Conservation (phyloP, 768 basidiomycete genomes). For the Leucogyrophana mollusca region DNA sequence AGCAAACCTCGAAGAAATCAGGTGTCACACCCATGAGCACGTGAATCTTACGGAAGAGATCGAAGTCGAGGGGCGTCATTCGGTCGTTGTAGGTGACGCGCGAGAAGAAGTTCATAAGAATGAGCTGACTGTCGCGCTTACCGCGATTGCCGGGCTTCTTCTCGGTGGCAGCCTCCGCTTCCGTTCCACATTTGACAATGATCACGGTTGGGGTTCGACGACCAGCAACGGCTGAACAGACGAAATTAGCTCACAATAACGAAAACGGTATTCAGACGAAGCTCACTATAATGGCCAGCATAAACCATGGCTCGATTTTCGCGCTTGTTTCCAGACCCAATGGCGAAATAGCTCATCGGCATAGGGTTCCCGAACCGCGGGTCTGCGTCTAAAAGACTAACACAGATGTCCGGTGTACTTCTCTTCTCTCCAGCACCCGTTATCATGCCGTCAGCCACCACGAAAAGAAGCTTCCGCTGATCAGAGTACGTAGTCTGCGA, state of each 20-base stretch:
- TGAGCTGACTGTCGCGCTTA: constrained; percentile 97
- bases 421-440: constrained; percentile 95
- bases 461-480: constrained; percentile 85
- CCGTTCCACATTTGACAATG: constrained; percentile 95
- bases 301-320: constrained; percentile 98
- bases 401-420: constrained; percentile 97
- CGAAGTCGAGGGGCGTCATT: constrained; percentile 96
- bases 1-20: constrained; percentile 94
- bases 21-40: constrained; percentile 98
- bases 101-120: constrained; percentile 99
- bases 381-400: constrained; percentile 87
- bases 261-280: neutral
- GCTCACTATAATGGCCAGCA: constrained; percentile 98
- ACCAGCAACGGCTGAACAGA: constrained; percentile 64
- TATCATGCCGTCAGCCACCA: constrained; percentile 98
- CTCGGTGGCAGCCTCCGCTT: constrained; percentile 75
- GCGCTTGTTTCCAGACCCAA: constrained; percentile 85
- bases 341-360: constrained; percentile 91
- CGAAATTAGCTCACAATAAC: constrained; percentile 1
- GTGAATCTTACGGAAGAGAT: constrained; percentile 96
- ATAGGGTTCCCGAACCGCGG: constrained; percentile 93
- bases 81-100: constrained; percentile 99
- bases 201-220: constrained; percentile 92
- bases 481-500: constrained; percentile 91
- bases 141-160: constrained; percentile 98